Evolutionary conservation across 257 asterid species (phyloP).

Genomic region (Nicotiana tabacum): DNA sequence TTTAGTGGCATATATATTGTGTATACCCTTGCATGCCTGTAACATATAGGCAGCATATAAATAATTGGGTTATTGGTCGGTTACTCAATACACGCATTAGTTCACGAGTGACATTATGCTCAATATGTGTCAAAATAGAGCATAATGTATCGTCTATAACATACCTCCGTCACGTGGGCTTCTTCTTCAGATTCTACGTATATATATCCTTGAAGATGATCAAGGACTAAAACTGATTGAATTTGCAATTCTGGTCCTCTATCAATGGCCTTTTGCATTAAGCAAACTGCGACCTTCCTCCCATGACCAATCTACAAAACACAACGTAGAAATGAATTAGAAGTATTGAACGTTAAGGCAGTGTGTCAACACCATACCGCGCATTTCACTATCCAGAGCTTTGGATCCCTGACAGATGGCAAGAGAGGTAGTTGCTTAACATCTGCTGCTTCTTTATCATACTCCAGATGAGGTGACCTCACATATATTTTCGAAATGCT

Average conservation of each 20-base stretch:
- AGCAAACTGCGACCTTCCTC: conserved; percentile 88
- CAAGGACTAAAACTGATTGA: conserved; percentile 78
- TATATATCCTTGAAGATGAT: conserved; percentile 76
- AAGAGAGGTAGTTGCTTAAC: conserved; percentile 93
- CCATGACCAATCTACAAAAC: conserved; percentile 73
- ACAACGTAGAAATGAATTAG: background rate
- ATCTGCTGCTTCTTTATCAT: conserved; percentile 89
- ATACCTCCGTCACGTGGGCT: conserved; percentile 93
- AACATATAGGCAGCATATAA: conserved; percentile 9
- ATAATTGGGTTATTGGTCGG: background rate
- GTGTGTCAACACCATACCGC: conserved; percentile 52
- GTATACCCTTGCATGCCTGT: conserved; percentile 91
- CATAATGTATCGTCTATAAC: conserved; percentile 9
- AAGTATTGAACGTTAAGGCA: background rate
- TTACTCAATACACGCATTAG: background rate
- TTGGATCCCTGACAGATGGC: conserved; percentile 95
- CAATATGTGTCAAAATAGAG: background rate
- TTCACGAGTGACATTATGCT: background rate
- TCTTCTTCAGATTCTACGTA: conserved; percentile 87
- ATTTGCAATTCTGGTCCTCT: conserved; percentile 81
- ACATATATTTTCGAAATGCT: conserved; percentile 72
- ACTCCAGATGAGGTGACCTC: conserved; percentile 54
- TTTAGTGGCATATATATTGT: conserved; percentile 58
- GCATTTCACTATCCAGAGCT: conserved; percentile 97
- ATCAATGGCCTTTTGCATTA: conserved; percentile 90